phyloP scores from a whole-genome alignment of 345 rosid species.

The Ricinus communis region DNA sequence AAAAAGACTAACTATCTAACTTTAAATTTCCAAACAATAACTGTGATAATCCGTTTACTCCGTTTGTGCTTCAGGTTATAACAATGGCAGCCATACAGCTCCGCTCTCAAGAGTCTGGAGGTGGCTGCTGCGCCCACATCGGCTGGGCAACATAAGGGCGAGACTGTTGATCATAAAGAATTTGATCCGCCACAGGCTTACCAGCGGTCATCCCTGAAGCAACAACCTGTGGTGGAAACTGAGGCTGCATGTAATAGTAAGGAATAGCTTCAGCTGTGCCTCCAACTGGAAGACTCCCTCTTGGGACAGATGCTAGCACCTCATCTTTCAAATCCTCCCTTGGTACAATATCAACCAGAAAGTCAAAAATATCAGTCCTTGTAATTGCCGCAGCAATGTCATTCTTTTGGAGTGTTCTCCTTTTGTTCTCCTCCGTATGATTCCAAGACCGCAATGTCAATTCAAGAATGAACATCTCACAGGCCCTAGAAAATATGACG shows the following conservation, averaged over 20 bases:
- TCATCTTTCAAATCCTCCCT: constrained; percentile 43
- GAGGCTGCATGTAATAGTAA: constrained; percentile 32
- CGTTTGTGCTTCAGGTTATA: too few species aligned
- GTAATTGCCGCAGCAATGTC: constrained; percentile 43
- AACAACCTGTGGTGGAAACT: constrained; percentile 31
- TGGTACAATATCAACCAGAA: constrained; percentile 42
- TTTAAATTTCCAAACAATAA: background rate
- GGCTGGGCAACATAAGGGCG: constrained; percentile 24
- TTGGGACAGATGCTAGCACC: constrained; percentile 27
- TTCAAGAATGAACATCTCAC: constrained; percentile 46
- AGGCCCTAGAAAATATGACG: constrained; percentile 40
- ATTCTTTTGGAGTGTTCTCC: constrained; percentile 45
- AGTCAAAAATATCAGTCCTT: constrained; percentile 41
- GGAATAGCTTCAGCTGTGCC: constrained; percentile 32
- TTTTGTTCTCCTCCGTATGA: constrained; percentile 46
- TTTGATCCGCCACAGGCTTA: constrained; percentile 24
- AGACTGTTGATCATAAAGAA: constrained; percentile 33
- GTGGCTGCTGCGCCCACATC: constrained; percentile 37
- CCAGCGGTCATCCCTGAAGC: constrained; percentile 20
- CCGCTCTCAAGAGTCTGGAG: constrained; percentile 21
- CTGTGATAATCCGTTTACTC: background rate
- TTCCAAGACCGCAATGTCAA: constrained; percentile 43
- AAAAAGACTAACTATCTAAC: background rate
- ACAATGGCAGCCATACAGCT: background rate
- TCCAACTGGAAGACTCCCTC: constrained; percentile 32